These are phyloP conservation scores for Helotiales sp. DNA, from an alignment of 2,329 filamentous ascomycete genomes.

Conservation along the genomic window DNA sequence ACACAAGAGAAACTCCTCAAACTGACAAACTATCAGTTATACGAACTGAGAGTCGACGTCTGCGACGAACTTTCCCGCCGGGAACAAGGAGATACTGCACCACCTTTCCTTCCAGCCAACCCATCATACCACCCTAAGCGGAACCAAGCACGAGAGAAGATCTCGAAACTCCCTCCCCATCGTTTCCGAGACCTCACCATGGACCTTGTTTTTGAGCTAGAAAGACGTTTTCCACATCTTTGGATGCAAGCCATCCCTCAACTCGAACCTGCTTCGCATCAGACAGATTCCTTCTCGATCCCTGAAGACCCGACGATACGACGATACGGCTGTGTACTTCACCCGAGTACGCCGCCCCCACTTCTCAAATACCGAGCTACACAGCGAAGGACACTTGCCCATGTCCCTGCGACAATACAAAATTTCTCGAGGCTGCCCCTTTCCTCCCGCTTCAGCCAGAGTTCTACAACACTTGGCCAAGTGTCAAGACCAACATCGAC, in stretches of 20 bases:
- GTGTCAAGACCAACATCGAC: not conserved
- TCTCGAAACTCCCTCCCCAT: constrained; percentile 18
- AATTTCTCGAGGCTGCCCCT: not conserved
- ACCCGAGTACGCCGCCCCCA: not conserved
- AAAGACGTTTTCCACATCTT: constrained; percentile 23
- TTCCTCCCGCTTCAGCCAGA: not conserved
- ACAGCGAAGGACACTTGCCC: not conserved
- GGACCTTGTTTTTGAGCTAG: constrained; percentile 30
- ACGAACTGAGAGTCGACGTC: constrained; percentile 31
- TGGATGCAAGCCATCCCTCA: not conserved
- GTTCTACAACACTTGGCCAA: not conserved
- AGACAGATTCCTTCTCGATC: not conserved
- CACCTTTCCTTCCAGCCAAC: constrained; percentile 24
- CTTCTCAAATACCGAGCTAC: constrained; percentile 7
- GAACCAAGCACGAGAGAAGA: constrained; percentile 29
- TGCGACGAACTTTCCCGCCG: constrained; percentile 34
- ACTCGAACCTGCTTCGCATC: not conserved
- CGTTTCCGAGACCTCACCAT: constrained; percentile 28
- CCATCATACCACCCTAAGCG: constrained; percentile 24
- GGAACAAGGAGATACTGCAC: constrained; percentile 49
- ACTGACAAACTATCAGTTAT: constrained; percentile 24
- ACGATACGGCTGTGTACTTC: constrained; percentile 9
- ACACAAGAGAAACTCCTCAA: constrained; percentile 24
- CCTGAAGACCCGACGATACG: not conserved
- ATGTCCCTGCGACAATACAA: not conserved